Evolutionary conservation across 2,329 filamentous ascomycete species (phyloP).

Genomic region (Colletotrichum orchidophilum): DNA sequence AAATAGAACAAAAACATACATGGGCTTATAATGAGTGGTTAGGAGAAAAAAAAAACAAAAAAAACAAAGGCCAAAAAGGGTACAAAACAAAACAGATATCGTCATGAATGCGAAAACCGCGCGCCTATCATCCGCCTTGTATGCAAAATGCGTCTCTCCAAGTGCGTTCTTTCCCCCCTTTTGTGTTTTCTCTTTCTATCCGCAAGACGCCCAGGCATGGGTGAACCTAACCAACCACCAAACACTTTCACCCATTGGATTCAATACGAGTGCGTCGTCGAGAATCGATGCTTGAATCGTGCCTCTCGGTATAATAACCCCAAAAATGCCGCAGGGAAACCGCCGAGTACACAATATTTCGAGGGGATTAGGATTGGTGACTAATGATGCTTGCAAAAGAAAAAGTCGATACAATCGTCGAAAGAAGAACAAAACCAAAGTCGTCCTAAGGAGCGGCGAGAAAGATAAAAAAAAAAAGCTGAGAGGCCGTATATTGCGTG

Average conservation of each 20-base stretch:
- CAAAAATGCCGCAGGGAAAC: not conserved
- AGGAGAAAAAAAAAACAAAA: not conserved
- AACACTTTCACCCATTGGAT: not conserved
- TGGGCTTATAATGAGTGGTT: not conserved
- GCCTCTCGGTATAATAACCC: not conserved
- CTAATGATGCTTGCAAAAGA: not conserved
- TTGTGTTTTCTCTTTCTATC: not conserved
- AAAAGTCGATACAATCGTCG: not conserved
- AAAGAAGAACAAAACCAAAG: constrained; percentile 9
- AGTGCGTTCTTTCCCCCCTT: not conserved
- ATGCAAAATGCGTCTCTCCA: constrained; percentile 14
- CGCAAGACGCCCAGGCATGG: constrained; percentile 11
- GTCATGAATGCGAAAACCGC: constrained; percentile 17
- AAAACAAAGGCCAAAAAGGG: not conserved
- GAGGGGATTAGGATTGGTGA: not conserved
- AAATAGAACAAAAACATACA: not conserved
- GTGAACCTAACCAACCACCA: not conserved
- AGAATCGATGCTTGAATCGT: not conserved
- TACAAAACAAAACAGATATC: constrained; percentile 1
- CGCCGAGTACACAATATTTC: too few species aligned
- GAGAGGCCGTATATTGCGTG: constrained; percentile 26
- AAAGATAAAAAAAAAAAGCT: not conserved
- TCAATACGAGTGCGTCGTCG: not conserved
- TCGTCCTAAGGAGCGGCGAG: not conserved
- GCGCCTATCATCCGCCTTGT: constrained; percentile 1